Conservation (phyloP, 495 filamentous ascomycete genomes). For the Chaetomidium leptoderma region DNA sequence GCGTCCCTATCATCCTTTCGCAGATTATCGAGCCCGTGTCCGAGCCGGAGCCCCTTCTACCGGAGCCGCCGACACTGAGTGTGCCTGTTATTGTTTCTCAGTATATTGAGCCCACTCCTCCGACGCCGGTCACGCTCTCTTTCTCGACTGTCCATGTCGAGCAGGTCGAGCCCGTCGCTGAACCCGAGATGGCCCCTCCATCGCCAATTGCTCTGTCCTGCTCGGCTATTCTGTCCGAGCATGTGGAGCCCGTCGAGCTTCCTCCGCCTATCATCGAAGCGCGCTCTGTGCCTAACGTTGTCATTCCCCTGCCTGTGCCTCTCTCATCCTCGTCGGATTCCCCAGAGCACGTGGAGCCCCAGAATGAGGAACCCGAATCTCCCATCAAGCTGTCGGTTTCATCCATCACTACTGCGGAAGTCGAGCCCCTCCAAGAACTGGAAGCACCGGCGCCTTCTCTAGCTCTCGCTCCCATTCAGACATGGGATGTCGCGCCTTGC, state of each 20-base stretch:
- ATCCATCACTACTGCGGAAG: constrained; percentile 24
- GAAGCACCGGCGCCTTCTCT: constrained; percentile 23
- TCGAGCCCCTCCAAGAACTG: constrained; percentile 31
- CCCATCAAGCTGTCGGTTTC: constrained; percentile 28
- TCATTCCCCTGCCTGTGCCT: constrained; percentile 5
- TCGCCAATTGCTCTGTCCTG: constrained; percentile 16
- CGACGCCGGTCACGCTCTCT: constrained; percentile 18
- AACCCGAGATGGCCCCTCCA: constrained; percentile 16
- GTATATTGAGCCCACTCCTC: constrained; percentile 22
- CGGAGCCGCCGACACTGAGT: constrained; percentile 21
- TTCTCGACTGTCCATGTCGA: constrained; percentile 24
- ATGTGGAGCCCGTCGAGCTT: constrained; percentile 23
- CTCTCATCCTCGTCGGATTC: constrained; percentile 24
- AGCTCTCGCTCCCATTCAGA: constrained; percentile 30
- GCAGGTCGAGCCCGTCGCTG: constrained; percentile 24
- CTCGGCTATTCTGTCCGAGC: constrained; percentile 14
- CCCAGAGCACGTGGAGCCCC: constrained; percentile 22
- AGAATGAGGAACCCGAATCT: constrained; percentile 14
- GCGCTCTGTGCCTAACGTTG: neutral
- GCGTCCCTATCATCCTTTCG: constrained; percentile 27
- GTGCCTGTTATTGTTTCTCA: constrained; percentile 31
- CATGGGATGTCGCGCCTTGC: constrained; percentile 34
- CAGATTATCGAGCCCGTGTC: constrained; percentile 25
- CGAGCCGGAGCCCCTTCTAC: constrained; percentile 25
- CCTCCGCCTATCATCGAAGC: constrained; percentile 13